Conservation (phyloP, 257 asterid genomes). For the Hygrophila difformis region DNA sequence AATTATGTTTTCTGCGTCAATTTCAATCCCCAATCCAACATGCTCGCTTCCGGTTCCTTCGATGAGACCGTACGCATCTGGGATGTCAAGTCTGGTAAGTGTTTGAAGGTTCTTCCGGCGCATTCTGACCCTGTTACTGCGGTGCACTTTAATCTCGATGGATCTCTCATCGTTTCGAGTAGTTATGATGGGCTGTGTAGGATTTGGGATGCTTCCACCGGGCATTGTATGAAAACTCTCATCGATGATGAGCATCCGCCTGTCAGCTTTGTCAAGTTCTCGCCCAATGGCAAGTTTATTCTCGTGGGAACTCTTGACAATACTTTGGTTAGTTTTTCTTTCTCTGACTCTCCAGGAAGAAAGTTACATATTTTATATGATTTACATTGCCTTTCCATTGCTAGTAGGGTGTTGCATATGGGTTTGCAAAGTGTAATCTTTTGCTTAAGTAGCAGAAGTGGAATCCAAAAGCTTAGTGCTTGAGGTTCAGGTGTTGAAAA, state of each 20-base stretch:
- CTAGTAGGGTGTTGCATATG: background rate
- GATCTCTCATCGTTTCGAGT: slow-evolving; percentile 68
- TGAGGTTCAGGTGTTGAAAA: too few relatives aligned
- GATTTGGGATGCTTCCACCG: slow-evolving; percentile 83
- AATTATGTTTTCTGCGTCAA: slow-evolving; percentile 79
- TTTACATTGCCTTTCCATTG: too few relatives aligned
- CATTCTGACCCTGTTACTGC: slow-evolving; percentile 92
- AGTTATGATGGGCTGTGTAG: slow-evolving; percentile 93
- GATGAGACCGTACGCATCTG: slow-evolving; percentile 88
- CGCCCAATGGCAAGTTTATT: slow-evolving; percentile 83
- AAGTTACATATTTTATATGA: too few relatives aligned
- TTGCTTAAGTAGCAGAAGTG: too few relatives aligned
- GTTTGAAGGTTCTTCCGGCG: slow-evolving; percentile 84
- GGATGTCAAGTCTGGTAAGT: slow-evolving; percentile 91
- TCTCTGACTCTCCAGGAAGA: too few relatives aligned
- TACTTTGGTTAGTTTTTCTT: slow-evolving; percentile 83
- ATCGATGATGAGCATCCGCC: slow-evolving; percentile 68
- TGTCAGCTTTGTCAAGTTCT: slow-evolving; percentile 65
- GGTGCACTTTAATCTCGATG: slow-evolving; percentile 72
- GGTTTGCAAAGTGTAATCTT: too few relatives aligned
- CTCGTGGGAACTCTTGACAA: slow-evolving; percentile 79
- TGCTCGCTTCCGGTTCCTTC: slow-evolving; percentile 78
- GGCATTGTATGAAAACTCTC: slow-evolving; percentile 49
- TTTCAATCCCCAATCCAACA: slow-evolving; percentile 75
- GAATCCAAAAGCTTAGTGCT: too few relatives aligned